These are phyloP conservation scores for Pleodorina starrii DNA, from an alignment of 139 green algal genomes.

Conservation along the genomic window DNA sequence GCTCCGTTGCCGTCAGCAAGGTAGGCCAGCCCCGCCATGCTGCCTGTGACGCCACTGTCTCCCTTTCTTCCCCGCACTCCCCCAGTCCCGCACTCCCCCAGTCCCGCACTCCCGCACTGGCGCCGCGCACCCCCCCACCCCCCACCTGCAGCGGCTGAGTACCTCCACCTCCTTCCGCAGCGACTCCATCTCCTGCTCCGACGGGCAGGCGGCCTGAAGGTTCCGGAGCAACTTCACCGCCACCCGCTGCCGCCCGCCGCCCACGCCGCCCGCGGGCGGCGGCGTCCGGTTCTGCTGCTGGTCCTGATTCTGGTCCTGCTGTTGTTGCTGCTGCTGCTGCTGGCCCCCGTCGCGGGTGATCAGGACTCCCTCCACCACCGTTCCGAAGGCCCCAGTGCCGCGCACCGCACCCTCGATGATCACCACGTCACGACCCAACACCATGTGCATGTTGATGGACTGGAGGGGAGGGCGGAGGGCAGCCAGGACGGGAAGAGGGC, in stretches of 20 bases:
- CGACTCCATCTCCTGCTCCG: not conserved
- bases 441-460: conserved; percentile 31
- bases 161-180: conserved; percentile 27
- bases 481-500: too few relatives aligned
- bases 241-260: not conserved
- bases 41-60: too few relatives aligned
- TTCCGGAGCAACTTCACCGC: conserved; percentile 9
- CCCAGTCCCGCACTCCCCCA: too few relatives aligned
- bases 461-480: not conserved
- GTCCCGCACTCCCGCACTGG: too few relatives aligned
- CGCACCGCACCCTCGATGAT: not conserved
- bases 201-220: not conserved
- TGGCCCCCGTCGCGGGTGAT: not conserved
- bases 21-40: too few relatives aligned
- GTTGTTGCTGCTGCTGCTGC: too few relatives aligned
- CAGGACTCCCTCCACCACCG: not conserved
- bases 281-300: too few relatives aligned
- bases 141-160: conserved; percentile 17
- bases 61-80: too few relatives aligned
- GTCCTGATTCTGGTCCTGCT: too few relatives aligned
- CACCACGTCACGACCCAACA: not conserved
- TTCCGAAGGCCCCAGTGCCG: conserved; percentile 7
- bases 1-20: too few relatives aligned
- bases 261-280: too few relatives aligned
- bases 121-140: too few relatives aligned